phyloP scores from a whole-genome alignment of 1,284 basidiomycete genomes.

The Puccinia coronata region DNA sequence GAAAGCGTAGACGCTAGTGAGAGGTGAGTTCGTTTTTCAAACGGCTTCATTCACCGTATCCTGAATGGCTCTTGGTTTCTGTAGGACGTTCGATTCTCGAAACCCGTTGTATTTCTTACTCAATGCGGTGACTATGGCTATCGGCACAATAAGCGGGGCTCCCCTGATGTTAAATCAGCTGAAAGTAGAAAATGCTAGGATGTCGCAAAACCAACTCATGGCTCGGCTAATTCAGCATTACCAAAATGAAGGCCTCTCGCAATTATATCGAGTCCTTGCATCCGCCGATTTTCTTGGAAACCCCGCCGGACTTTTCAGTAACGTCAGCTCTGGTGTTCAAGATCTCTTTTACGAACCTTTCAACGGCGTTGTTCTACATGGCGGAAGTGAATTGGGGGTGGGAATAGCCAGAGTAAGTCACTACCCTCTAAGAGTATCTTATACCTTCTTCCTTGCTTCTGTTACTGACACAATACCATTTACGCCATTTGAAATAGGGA shows the following conservation, averaged over 20 bases:
- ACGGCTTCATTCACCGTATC: neutral
- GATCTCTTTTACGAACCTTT: constrained; percentile 99
- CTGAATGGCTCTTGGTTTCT: neutral
- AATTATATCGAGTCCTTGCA: constrained; percentile 92
- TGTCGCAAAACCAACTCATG: constrained; percentile 80
- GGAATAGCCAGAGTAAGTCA: constrained; percentile 85
- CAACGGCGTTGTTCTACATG: constrained; percentile 95
- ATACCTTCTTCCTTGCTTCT: neutral
- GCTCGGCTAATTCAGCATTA: constrained; percentile 88
- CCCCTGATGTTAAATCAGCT: constrained; percentile 94
- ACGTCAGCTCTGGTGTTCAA: constrained; percentile 96
- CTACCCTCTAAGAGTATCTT: neutral
- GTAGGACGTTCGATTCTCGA: constrained; percentile 70
- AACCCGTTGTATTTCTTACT: constrained; percentile 92
- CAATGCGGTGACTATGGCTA: constrained; percentile 92
- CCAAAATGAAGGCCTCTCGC: constrained; percentile 86
- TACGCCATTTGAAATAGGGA: constrained; percentile 64
- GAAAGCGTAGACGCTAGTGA: constrained; percentile 89
- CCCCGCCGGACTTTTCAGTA: constrained; percentile 96
- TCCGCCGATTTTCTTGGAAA: constrained; percentile 83
- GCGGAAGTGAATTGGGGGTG: constrained; percentile 89
- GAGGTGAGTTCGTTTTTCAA: constrained; percentile 66
- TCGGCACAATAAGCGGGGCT: constrained; percentile 96
- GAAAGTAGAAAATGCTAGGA: constrained; percentile 88
- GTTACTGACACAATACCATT: constrained; percentile 37